These are phyloP conservation scores for Penicillium sp. DNA, from an alignment of 2,329 filamentous ascomycete species.

Conservation along the genomic window DNA sequence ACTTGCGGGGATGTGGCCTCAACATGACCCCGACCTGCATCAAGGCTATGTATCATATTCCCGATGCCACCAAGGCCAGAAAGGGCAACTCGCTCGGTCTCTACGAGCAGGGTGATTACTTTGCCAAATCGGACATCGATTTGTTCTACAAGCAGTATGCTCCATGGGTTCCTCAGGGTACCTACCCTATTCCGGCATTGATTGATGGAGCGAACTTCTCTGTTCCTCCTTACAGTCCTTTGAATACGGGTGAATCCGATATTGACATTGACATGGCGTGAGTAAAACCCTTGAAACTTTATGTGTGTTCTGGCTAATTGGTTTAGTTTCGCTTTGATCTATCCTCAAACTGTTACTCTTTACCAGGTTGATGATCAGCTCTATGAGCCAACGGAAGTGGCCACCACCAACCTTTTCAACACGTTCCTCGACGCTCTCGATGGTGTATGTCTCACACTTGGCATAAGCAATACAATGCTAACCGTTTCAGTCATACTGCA, in stretches of 20 bases:
- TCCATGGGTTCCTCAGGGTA: conserved; percentile 42
- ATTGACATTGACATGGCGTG: conserved; percentile 57
- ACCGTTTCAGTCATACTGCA: conserved; percentile 48
- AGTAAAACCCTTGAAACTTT: neutral
- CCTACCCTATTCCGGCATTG: conserved; percentile 46
- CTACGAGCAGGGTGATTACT: conserved; percentile 55
- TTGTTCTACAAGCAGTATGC: conserved; percentile 49
- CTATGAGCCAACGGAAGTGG: conserved; percentile 37
- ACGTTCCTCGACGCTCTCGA: conserved; percentile 55
- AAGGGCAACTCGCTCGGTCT: conserved; percentile 54
- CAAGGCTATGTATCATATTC: conserved; percentile 49
- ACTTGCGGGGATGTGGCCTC: conserved; percentile 48
- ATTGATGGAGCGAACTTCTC: conserved; percentile 49
- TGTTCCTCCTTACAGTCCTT: conserved; percentile 33
- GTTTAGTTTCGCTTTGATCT: conserved; percentile 47
- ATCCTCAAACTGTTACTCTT: conserved; percentile 52
- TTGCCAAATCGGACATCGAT: conserved; percentile 51
- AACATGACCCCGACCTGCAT: conserved; percentile 60
- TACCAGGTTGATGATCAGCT: conserved; percentile 52
- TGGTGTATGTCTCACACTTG: conserved; percentile 30
- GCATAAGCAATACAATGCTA: neutral
- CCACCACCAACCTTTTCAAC: conserved; percentile 39
- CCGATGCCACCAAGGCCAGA: conserved; percentile 38
- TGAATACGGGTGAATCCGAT: conserved; percentile 48
- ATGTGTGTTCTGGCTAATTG: neutral